phyloP scores from a whole-genome alignment of 78 protist species.

The Dictyostelium purpureum region DNA sequence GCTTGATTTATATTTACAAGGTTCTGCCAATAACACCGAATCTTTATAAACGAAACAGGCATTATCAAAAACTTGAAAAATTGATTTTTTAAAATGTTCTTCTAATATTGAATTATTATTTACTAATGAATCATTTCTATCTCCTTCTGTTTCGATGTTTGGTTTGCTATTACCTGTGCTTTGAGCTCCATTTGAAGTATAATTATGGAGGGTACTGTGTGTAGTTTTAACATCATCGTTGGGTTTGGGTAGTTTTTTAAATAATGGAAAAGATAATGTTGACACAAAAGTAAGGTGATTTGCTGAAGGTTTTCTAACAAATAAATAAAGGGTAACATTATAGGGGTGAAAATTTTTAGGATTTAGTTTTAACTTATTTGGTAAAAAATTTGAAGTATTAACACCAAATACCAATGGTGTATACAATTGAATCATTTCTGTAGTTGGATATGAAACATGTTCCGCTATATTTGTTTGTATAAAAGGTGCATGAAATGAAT shows the following conservation, averaged over 20 bases:
- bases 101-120: too few relatives aligned
- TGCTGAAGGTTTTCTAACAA: neutral
- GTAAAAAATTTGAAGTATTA: constrained; percentile 5
- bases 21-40: neutral
- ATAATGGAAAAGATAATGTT: neutral
- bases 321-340: neutral
- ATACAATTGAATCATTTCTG: constrained; percentile 8
- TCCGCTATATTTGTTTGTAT: constrained; percentile 3
- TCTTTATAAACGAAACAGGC: constrained; percentile 20
- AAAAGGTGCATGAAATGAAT: neutral
- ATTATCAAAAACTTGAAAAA: neutral
- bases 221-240: too few relatives aligned
- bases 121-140: too few relatives aligned
- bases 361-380: neutral
- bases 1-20: constrained; percentile 22
- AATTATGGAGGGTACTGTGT: too few relatives aligned
- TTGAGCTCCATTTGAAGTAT: too few relatives aligned
- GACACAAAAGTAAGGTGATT: neutral
- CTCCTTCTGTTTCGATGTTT: too few relatives aligned
- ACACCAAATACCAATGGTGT: constrained; percentile 15
- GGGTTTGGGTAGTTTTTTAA: too few relatives aligned
- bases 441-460: constrained; percentile 31
- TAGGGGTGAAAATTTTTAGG: neutral
- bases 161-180: too few relatives aligned
- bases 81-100: too few relatives aligned